Base-by-base conservation (phyloP, 31 red algal genomes). In the Bonnemaisonia californica region DNA sequence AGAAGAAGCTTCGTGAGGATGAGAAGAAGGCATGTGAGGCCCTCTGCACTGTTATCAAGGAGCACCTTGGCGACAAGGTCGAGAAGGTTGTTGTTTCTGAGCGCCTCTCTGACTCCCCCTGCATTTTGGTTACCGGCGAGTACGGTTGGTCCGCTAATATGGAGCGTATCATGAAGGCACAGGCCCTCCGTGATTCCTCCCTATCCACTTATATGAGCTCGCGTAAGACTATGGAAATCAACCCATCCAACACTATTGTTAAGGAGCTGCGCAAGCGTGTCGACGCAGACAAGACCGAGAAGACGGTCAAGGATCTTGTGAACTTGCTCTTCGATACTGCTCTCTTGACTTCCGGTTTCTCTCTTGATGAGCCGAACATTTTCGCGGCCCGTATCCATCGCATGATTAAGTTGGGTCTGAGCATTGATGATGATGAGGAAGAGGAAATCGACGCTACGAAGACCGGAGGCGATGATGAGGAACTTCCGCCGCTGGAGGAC, bases 141-240 rank as follows among this genome's bases (percentile, higher is more conserved):
- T 99, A 90, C 30, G 97, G 97, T 4, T 99, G 97, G 97, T 89
- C 87, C 42, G 97, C 97, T 1, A 99, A 99, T 82, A 99, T 99
- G 97, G 97, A 99, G 62, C 93, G 97, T 24, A 99, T 99, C 86
- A 96, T 99, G 97, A 96, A 96, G 77, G 94, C 97, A 9, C 97
- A 99, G 78, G 97, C 97, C 13, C 78, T 99, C 23, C 93, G 97
- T 38, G 97, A 99, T 76, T 92, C 86, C 41, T 93, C 97, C 24
- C 63, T 96, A 76, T 94, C 93, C 32, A 89, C 90, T 34, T 99
- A 99, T 90, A 99, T 99, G 97, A 94, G 86, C 76, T 93, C 97
- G 1, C 54, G 90, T 28, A 99, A 99, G 86, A 99, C 89, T 28
- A 90, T 99, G 86, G 97, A 99, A 71, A 93, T 99, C 41, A 99